Evolutionary conservation across 768 basidiomycete genomes (phyloP), one percentile per base, ranked within the genome.

Genomic region (Melanogaster broomeanus): DNA sequence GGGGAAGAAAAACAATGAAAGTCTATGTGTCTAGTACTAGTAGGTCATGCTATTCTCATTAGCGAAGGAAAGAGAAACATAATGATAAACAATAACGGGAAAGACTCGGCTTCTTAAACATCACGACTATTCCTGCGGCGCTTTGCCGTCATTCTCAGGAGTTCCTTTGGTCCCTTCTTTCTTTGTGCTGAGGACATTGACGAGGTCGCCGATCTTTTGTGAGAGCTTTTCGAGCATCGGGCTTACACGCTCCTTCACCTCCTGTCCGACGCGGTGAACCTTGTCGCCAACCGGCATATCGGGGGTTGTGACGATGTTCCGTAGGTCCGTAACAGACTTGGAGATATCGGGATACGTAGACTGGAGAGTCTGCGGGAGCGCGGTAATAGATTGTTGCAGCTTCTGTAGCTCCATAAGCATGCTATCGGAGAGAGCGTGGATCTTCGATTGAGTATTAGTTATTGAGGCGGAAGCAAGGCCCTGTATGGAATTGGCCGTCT

Each of bases 321-420:
- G 74, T 28, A 90, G 68, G 35, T 89, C 82, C 16, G 73, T 62
- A 50, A 81, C 75, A 3, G 82, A 75, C 38, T 73, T 70, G 27
- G 77, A 72, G 37, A 89, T 64, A 27, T 84, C 82, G 12, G 75
- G 68, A 52, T 82, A 84, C 12, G 79, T 74, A 25, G 83, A 76
- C 43, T 85, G 80, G 55, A 88, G 72, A 18, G 83, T 80, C 0
- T 80, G 71, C 35, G 84, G 85, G 10, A 88, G 73, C 35, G 79
- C 73, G 13, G 77, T 63, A 25, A 84, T 81, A 12, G 85, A 82
- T 9, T 77, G 61, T 63, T 88, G 80, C 41, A 91, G 73, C 56
- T 81, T 85, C 57, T 83, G 78, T 42, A 92, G 76, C 58, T 90
- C 86, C 24, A 61, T 43, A 43, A 89, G 68, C 83, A 91, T 84